Evolutionary conservation across 768 basidiomycete genomes (phyloP), one percentile per base, ranked within the genome.

Genomic region (Peribolospora baueri): DNA sequence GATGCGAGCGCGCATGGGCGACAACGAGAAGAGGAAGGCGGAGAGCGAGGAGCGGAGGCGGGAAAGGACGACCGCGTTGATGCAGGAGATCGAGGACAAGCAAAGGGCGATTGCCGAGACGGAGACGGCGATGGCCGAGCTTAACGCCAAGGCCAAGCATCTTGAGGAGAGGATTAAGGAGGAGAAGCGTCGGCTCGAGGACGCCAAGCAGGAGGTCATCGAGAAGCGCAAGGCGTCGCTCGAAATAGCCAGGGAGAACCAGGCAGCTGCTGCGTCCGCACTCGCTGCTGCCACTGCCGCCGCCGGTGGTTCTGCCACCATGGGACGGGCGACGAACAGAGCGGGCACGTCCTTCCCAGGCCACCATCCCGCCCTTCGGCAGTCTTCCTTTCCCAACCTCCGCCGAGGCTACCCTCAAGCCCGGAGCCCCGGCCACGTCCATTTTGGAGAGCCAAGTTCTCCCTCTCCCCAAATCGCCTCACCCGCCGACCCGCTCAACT

Each of bases 121-220:
- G 50, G 72, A 75, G n/a, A 69, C 70, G 25, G 69, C 70, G 25
- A 76, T 81, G 59, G 66, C 69, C n/a, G 68, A 67, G 50, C 60
- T 71, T 43, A 60, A 66, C 40, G 69, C 67, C 51, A 70, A 71
- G 57, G 61, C 83, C 61, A 75, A 78, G 57, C 65, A 60, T 55
- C 25, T 25, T 25, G 25, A 25, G 25, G 25, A 25, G 25, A 25
- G 25, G 25, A 80, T 76, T 67, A 74, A 68, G 64, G 71, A 71
- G 59, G 81, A 82, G 60, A 74, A 79, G 50, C 74, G 74, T 51
- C 70, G 73, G 8, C 70, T 78, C 37, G 82, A 87, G 65, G 81
- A 82, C 52, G 71, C 77, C 11, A 71, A 87, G 55, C 84, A 88
- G 66, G 79, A 79, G 50, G 74, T 70, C 61, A 72, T 87, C 42